These are phyloP conservation scores for Coccinonectria pachysandricola DNA, from an alignment of 2,329 filamentous ascomycete genomes.

Conservation along the genomic window DNA sequence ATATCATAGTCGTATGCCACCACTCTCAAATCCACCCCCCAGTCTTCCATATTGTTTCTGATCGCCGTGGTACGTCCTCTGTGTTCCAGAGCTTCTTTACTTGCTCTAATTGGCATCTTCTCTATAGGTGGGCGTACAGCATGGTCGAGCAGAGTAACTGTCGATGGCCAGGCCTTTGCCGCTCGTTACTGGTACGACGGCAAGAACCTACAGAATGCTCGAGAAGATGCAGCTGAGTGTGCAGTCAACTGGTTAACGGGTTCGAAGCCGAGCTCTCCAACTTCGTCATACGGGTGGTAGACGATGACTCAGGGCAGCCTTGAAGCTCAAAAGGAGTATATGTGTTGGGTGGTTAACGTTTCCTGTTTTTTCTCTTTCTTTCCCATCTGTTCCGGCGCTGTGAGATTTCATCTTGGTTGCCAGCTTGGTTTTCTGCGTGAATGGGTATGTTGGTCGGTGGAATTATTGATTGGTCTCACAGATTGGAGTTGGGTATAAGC, in stretches of 20 bases:
- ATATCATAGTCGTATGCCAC: slow-evolving; percentile 46
- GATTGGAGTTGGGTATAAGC: no score
- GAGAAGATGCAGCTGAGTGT: slow-evolving; percentile 83
- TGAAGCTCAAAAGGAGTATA: slow-evolving; percentile 2
- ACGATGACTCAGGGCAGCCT: slow-evolving; percentile 2
- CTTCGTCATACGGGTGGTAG: slow-evolving; percentile 16
- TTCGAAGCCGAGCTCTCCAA: slow-evolving; percentile 20
- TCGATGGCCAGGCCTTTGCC: slow-evolving; percentile 53
- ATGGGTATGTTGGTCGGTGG: no score
- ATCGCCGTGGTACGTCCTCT: slow-evolving; percentile 53
- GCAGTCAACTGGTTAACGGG: slow-evolving; percentile 50
- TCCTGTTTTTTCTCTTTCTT: no score
- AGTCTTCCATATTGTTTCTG: slow-evolving; percentile 61
- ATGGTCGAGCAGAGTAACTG: slow-evolving; percentile 74
- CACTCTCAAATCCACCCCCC: slow-evolving; percentile 43
- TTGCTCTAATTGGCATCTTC: no score
- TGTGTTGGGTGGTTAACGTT: no score
- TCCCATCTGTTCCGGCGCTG: no score
- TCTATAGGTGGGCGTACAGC: slow-evolving; percentile 71
- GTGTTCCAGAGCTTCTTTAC: no score
- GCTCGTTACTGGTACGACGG: slow-evolving; percentile 90
- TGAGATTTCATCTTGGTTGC: no score
- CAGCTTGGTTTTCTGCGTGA: no score
- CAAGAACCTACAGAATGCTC: slow-evolving; percentile 75
- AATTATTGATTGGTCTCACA: no score